Evolutionary conservation across 805 yeast genomes (phyloP), one percentile per base, ranked within the genome.

Genomic region (Spathaspora boniae): DNA sequence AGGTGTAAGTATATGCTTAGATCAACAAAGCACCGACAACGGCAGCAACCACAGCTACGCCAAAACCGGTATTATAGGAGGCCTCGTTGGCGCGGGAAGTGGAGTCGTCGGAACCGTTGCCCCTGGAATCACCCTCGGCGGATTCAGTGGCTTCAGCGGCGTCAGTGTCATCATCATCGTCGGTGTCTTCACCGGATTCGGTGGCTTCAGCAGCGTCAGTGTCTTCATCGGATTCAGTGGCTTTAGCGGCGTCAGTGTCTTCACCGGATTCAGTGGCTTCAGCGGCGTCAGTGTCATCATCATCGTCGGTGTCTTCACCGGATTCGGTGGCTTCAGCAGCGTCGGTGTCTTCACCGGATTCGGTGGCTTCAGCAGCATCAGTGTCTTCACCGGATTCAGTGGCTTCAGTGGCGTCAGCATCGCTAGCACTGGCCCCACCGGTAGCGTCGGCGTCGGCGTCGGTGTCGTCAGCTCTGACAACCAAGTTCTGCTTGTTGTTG

Each of bases 381-480:
- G 38, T 26, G 11, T 35, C 12, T 14, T 9, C 38, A 7, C 35
- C 26, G 21, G 42, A 29, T 22, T 9, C 36, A 14, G 36, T 14
- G 4, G 16, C 21, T 8, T 4, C 37, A 14, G 34, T n/a, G 18
- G 24, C 24, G 17, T 3, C 42, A 19, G 40, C 17, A 8, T 29
- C 39, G 16, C 15, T 31, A 31, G 34, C 16, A 2, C 41, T 34
- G 9, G 35, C 21, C 6, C 38, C 25, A 6, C 28, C 26, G 25
- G 22, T 33, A n/a, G 36, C 37, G 16, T 29, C 26, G 15, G 32
- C 34, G 21, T 9, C 23, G 29, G 32, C 12, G 26, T 23, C 31
- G n/a, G 38, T 7, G 25, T 23, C 36, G 16, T 22, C 33, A 12
- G 39, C 36, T 31, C 40, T 38, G 29, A 39, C 36, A 24, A 29